These are phyloP conservation scores for Penicillium psychrofluorescens DNA, from an alignment of 495 filamentous ascomycete species.

Conservation along the genomic window DNA sequence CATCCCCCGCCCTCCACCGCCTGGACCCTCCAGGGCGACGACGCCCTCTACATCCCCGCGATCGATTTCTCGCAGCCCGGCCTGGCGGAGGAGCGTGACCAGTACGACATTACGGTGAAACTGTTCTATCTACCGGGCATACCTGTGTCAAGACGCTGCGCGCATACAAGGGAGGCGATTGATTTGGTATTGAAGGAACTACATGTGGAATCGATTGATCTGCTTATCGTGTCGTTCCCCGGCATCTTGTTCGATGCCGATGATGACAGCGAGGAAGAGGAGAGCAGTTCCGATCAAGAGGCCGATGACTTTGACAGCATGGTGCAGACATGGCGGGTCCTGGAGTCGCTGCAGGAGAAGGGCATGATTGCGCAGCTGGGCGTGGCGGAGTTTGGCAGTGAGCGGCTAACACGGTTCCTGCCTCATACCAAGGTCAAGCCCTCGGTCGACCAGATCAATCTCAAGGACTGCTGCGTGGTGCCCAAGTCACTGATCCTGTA, in stretches of 20 bases:
- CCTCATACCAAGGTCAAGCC: constrained; percentile 64
- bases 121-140: constrained; percentile 81
- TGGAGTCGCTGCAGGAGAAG: constrained; percentile 66
- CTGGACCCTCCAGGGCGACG: constrained; percentile 60
- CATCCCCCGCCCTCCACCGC: constrained; percentile 18
- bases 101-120: constrained; percentile 92
- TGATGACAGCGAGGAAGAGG: constrained; percentile 70
- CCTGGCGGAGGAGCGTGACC: constrained; percentile 65
- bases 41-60: constrained; percentile 65
- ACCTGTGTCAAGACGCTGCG: constrained; percentile 48
- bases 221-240: constrained; percentile 89
- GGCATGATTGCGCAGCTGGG: constrained; percentile 70
- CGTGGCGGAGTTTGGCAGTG: constrained; percentile 82
- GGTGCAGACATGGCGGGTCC: constrained; percentile 58
- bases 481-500: constrained; percentile 80
- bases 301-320: constrained; percentile 58
- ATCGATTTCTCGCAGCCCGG: constrained; percentile 64
- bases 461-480: constrained; percentile 93
- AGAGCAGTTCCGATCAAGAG: constrained; percentile 47
- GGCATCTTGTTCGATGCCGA: constrained; percentile 90
- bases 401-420: constrained; percentile 64
- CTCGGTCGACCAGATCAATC: constrained; percentile 90
- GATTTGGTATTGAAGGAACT: constrained; percentile 73
- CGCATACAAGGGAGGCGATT: constrained; percentile 69
- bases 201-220: constrained; percentile 65